Evolutionary conservation across 2,329 filamentous ascomycete genomes (phyloP).

Genomic region (Fusarium sp.): DNA sequence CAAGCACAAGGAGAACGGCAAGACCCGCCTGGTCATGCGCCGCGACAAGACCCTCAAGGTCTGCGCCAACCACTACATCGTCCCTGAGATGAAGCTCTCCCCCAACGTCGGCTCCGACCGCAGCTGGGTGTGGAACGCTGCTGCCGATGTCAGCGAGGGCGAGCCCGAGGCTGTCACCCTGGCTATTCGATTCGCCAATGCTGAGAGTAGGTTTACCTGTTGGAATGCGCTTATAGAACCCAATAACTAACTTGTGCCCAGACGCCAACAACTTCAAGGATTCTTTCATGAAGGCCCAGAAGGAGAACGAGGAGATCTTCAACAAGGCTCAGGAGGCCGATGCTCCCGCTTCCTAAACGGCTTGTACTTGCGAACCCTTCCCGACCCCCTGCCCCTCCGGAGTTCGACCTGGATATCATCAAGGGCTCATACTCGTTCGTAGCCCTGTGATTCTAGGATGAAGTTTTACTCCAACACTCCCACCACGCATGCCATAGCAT

Average conservation of each 20-base stretch:
- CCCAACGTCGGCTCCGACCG: slow-evolving; percentile 98
- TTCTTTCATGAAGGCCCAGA: slow-evolving; percentile 94
- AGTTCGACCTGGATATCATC: slow-evolving; percentile 22
- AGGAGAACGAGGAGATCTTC: slow-evolving; percentile 94
- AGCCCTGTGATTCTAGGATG: slow-evolving; percentile 18
- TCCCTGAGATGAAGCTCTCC: slow-evolving; percentile 98
- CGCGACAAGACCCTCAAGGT: slow-evolving; percentile 99
- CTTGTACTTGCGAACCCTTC: slow-evolving; percentile 16
- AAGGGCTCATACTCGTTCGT: slow-evolving; percentile 29
- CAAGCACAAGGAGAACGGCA: slow-evolving; percentile 99
- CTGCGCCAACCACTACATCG: slow-evolving; percentile 99
- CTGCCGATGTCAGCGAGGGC: slow-evolving; percentile 97
- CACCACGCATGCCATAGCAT: slow-evolving; percentile 40
- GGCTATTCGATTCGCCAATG: slow-evolving; percentile 97
- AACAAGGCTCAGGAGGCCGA: slow-evolving; percentile 55
- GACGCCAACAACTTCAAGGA: slow-evolving; percentile 99
- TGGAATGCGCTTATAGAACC: neutral
- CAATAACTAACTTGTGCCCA: slow-evolving; percentile 55
- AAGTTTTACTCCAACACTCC: slow-evolving; percentile 31
- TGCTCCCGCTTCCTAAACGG: slow-evolving; percentile 45
- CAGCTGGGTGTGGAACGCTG: slow-evolving; percentile 99
- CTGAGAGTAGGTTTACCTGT: slow-evolving; percentile 79
- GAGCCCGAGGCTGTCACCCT: slow-evolving; percentile 96
- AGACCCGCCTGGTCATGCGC: slow-evolving; percentile 98
- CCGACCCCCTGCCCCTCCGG: slow-evolving; percentile 28